A percentile compares a stretch with the other conserved stretches of the same genome.
These are phyloP conservation scores for Pyrenophora tritici-repentis DNA, from an alignment of 2,329 filamentous ascomycete species.

Conservation along the genomic window DNA sequence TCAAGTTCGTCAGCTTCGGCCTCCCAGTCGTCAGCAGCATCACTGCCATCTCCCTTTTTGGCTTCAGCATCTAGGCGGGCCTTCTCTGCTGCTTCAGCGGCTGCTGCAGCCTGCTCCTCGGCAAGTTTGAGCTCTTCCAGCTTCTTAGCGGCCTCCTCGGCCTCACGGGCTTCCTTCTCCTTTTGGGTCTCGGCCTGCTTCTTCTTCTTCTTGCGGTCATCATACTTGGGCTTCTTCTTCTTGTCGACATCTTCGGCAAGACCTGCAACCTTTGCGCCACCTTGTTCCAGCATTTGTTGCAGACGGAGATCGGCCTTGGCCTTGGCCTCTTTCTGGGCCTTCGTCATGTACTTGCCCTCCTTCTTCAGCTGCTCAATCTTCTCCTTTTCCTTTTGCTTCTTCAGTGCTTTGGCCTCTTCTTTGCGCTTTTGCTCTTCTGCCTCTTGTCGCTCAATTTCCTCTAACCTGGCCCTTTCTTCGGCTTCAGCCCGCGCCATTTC, in stretches of 20 bases:
- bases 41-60: constrained; percentile 65
- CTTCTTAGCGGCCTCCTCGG: constrained; percentile 62
- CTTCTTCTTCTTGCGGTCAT: constrained; percentile 77
- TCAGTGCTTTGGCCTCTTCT: constrained; percentile 74
- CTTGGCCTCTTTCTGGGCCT: constrained; percentile 83
- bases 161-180: constrained; percentile 51
- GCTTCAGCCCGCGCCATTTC: constrained; percentile 63
- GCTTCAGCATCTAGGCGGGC: constrained; percentile 60
- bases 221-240: constrained; percentile 78
- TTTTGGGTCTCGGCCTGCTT: constrained; percentile 63
- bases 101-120: constrained; percentile 74
- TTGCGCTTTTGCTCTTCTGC: constrained; percentile 71
- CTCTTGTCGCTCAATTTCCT: constrained; percentile 67
- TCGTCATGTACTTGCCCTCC: constrained; percentile 84
- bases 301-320: constrained; percentile 77
- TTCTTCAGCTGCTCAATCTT: constrained; percentile 86
- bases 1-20: constrained; percentile 73
- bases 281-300: constrained; percentile 82
- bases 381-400: constrained; percentile 87
- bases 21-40: constrained; percentile 84
- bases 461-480: constrained; percentile 68
- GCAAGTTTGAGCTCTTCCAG: constrained; percentile 57
- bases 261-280: constrained; percentile 65
- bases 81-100: constrained; percentile 74
- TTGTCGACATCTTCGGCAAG: constrained; percentile 65